A percentile compares a stretch with the other conserved stretches of the same genome.
These are phyloP conservation scores for Rachicladosporium sp. DNA, from an alignment of 2,329 filamentous ascomycete species.

Conservation along the genomic window DNA sequence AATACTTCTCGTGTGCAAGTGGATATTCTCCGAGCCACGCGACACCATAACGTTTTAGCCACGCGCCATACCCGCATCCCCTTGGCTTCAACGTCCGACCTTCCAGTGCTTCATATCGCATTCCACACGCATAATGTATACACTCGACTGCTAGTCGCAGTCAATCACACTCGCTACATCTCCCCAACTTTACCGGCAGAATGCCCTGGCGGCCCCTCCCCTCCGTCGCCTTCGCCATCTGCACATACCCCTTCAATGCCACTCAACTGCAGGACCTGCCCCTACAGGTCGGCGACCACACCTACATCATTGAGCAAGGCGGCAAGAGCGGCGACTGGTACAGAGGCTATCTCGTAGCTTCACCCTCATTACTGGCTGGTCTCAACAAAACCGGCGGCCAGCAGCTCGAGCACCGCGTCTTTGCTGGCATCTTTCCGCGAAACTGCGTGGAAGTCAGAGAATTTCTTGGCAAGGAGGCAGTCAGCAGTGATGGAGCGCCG, in stretches of 20 bases:
- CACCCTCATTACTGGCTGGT: slow-evolving; percentile 82
- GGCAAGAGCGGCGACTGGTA: slow-evolving; percentile 77
- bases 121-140: too few relatives aligned
- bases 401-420: slow-evolving; percentile 87
- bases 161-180: too few relatives aligned
- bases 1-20: too few relatives aligned
- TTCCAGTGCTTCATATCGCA: too few relatives aligned
- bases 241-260: slow-evolving; percentile 85
- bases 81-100: too few relatives aligned
- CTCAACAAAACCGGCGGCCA: slow-evolving; percentile 84
- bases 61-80: too few relatives aligned
- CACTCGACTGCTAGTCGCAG: too few relatives aligned
- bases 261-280: slow-evolving; percentile 81
- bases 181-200: background rate
- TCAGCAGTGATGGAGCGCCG: slow-evolving; percentile 29
- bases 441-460: slow-evolving; percentile 93
- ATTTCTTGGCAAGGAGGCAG: slow-evolving; percentile 58
- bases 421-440: slow-evolving; percentile 90
- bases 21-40: too few relatives aligned
- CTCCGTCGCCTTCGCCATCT: slow-evolving; percentile 94
- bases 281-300: slow-evolving; percentile 92
- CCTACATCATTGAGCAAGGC: slow-evolving; percentile 97
- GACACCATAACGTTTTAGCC: too few relatives aligned
- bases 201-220: slow-evolving; percentile 98
- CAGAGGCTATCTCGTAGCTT: slow-evolving; percentile 87